These are phyloP conservation scores for Phytophthora citricola DNA, from an alignment of 352 stramenopile species.

Conservation along the genomic window DNA sequence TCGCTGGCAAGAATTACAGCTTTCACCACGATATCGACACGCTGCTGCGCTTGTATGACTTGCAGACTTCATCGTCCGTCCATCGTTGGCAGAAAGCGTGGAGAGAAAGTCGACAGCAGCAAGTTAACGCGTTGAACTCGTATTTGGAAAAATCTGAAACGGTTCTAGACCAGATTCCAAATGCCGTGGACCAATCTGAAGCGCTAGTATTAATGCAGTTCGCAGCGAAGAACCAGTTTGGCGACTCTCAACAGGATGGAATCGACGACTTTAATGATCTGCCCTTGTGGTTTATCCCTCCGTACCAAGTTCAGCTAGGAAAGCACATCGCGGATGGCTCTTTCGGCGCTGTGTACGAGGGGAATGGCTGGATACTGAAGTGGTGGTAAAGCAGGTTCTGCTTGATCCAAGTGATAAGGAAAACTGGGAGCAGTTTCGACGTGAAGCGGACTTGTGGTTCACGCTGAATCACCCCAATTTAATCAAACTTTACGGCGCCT, in stretches of 20 bases:
- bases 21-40: constrained; percentile 29
- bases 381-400: constrained; percentile 30
- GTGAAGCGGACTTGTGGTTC: constrained; percentile 32
- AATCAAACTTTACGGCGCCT: constrained; percentile 31
- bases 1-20: constrained; percentile 26
- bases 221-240: constrained; percentile 2
- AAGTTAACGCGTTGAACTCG: background rate
- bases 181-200: constrained; percentile 15
- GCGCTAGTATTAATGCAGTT: constrained; percentile 16
- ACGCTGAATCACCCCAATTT: constrained; percentile 30
- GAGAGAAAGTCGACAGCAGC: constrained; percentile 3
- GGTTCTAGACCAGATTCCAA: constrained; percentile 14
- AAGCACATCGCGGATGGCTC: constrained; percentile 22
- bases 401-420: constrained; percentile 3
- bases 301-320: constrained; percentile 23
- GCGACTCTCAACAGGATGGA: background rate
- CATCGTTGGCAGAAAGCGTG: constrained; percentile 16
- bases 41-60: constrained; percentile 6
- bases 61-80: constrained; percentile 8
- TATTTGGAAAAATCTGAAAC: constrained; percentile 9
- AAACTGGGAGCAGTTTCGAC: constrained; percentile 21
- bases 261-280: background rate
- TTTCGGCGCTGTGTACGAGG: constrained; percentile 27
- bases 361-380: constrained; percentile 25
- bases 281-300: constrained; percentile 29